Base-by-base conservation (phyloP, 2,329 filamentous ascomycete genomes). In the Botrytis squamosa region DNA sequence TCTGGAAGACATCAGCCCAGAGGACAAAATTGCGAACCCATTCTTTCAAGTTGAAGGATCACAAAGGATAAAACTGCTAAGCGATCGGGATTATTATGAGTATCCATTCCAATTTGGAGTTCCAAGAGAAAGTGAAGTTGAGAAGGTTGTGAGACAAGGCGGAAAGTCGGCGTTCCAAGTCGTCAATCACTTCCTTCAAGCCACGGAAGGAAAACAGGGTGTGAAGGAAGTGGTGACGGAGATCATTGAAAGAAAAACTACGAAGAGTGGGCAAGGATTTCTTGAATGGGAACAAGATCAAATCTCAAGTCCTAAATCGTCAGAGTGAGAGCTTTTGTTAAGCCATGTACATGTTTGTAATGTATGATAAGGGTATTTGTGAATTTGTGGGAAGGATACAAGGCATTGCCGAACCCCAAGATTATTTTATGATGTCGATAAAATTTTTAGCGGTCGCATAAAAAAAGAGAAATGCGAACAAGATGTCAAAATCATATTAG, bases 101-200 rank as follows among this genome's bases (percentile, higher is more conserved):
- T 98, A 98, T 82, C 95, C 95, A 1, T 89, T 93, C 82, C 82
- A 83, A 20, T 89, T 94, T 64, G 75, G 77, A 44, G 85, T 98
- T 75, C 96, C 95, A 8, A 87, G 85, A 2, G 95, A 98, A 83
- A 78, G 79, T 57, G 87, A 92, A 70, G 84, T 92, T 22, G 80
- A 84, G 80, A 73, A 78, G 16, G 71, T 87, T 59, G 84, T 91
- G 29, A 78, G 77, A 36, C 77, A 81, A 40, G 84, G 82, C 73
- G 77, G 74, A 38, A 82, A 81, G 79, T 85, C 83, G n/a, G 83
- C 84, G 10, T 83, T 86, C 75, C 85, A 92, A 81, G 87, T 95
- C 74, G 83, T 92, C 49, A 84, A 87, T 33, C 85, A 90, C 77
- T 88, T 97, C 60, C 82, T 93, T 55, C 83, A 85, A 65, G 85